Evolutionary conservation across 768 basidiomycete species (phyloP), one percentile per base, ranked within the genome.

Genomic region (Serendipita sp.): DNA sequence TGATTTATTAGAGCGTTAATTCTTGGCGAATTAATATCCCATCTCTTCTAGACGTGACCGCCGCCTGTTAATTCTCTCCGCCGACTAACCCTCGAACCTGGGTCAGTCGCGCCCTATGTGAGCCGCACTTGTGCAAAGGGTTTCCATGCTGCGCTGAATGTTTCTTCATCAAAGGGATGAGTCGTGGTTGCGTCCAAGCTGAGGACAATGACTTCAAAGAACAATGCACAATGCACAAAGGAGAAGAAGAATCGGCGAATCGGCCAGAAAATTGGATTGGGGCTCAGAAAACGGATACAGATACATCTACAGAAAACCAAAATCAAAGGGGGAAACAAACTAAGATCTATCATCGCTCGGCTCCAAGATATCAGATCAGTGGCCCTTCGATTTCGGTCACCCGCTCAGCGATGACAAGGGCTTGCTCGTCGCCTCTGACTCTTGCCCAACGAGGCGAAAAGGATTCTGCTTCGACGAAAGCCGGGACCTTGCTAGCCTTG

Each of bases 401-500:
- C 30, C 53, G 4, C 53, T 58, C 53, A n/a, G 53, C 53, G 30
- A 34, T 58, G 17, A 58, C 30, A 13, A 58, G 31, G 9, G 26
- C 53, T 34, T 33, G 26, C n/a, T 4, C 20, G 33, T 58, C 53
- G 3, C 53, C 53, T 33, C 53, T 34, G 53, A 58, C 33, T n/a
- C 53, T 58, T 33, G 53, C 53, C 53, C 53, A 58, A n/a, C 26
- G 33, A 22, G 53, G 53, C 17, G 53, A 58, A n/a, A 58, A 58
- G 9, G 33, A n/a, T 11, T 58, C 33, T n/a, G 53, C 53, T n/a
- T 58, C 53, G 20, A 31, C 28, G 30, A 30, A 58, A 9, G 53
- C 53, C 13, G 53, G 53, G 4, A 58, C 53, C 13, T 58, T 22
- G 24, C 31, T 58, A n/a, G 17, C 17, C 30, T 58, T 34, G 5